Base-by-base conservation (phyloP, 1,284 basidiomycete species). In the Chondrostereum purpureum region DNA sequence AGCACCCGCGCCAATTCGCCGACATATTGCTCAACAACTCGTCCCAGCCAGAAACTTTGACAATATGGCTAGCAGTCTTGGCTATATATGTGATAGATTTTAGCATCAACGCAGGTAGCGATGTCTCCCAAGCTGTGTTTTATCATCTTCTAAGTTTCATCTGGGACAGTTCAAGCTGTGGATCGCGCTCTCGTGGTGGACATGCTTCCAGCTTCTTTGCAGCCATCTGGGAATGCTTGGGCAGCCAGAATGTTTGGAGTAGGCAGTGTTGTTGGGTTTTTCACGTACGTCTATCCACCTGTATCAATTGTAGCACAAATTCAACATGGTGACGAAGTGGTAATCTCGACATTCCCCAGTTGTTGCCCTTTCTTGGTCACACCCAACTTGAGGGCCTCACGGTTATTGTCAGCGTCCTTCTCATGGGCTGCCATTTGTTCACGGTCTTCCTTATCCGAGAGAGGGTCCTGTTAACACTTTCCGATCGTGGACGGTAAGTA, bases 71-170 rank as follows among this genome's bases (percentile, higher is more conserved):
- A 8, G 95, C 93, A 12, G 78, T 97, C 3, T 55, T 91, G 13
- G 73, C 92, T 2, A 89, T 99, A 42, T 96, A 90, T 58, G 72
- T 85, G 27, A 86, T 98, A 44, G 95, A 99, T 66, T 96, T 98
- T 57, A 81, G 83, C 19, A 88, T 98, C 51, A 98, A 98, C 59
- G 92, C 85, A 24, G 81, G 83, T 82, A 50, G n/a, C 17, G 47
- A 71, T 52, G 23, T 20, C 19, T 14, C n/a, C 22, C 24, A 13
- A 16, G 20, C n/a, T 44, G 33, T 45, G n/a, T n/a, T n/a, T n/a
- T n/a, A n/a, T n/a, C n/a, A n/a, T 22, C 6, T 22, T 11, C 39
- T 23, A 33, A 13, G 16, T 42, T 17, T 14, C 27, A 39, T 42
- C n/a, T 38, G 43, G 36, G 11, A 19, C 53, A 80, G 87, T 92